Evolutionary conservation across 768 basidiomycete genomes (phyloP), one percentile per base, ranked within the genome.

Genomic region (Gloeostereum incarnatum): DNA sequence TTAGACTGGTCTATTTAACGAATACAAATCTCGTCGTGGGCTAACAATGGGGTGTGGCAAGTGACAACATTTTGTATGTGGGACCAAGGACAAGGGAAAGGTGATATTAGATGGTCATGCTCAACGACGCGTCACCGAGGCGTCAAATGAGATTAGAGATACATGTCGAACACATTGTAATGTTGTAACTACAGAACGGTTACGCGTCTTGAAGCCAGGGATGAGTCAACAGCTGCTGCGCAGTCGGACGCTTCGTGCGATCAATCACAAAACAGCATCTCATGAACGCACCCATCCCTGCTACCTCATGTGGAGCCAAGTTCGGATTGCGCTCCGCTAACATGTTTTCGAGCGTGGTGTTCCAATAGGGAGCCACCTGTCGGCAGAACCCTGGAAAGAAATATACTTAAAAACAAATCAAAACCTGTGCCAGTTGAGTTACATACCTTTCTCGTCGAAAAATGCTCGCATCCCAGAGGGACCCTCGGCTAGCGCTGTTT

Each of bases 201-300:
- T n/a, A n/a, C n/a, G n/a, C n/a, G n/a, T n/a, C n/a, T n/a, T 30
- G 13, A 30, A 46, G 30, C 42, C 50, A 16, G 8, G 36, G 35
- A 39, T 56, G 48, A 18, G 38, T 27, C 21, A 56, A 42, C 18
- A 56, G 41, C 38, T 56, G 45, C 33, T 48, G 31, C 22, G 49
- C 54, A 5, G 46, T 50, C 9, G 52, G 45, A 24, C 54, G 50
- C 18, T 49, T 40, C 5, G 26, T 38, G 19, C 52, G 55, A 43
- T 57, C 37, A 2, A 57, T 39, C 24, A 43, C 42, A 34, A 57
- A 35, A 39, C 54, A 57, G 14, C 47, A 39, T 33, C 36, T 35
- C 31, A 53, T 51, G 19, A 55, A 29, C 5, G 31, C 21, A 11
- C 47, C 43, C 9, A 45, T 46, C 11, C 42, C 38, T 35, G 33